Evolutionary conservation across 805 yeast genomes (phyloP), one percentile per base, ranked within the genome.

Genomic region (Wickerhamia fluorescens): DNA sequence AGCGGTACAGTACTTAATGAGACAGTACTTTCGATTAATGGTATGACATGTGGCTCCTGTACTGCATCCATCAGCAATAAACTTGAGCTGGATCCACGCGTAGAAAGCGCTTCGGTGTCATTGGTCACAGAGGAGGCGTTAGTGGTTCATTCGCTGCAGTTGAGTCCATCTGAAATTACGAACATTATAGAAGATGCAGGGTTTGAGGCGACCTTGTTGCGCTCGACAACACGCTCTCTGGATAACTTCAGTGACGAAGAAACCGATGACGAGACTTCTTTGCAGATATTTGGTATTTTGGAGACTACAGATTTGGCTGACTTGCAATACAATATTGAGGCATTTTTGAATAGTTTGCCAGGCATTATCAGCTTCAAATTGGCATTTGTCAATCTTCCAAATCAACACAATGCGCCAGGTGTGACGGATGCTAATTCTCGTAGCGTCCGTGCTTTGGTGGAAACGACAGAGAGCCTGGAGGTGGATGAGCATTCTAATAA

Each of bases 21-120:
- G 14, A 16, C 30, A 5, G 33, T 28, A 4, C 24, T 39, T 10
- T 27, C 35, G 4, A 26, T 39, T 6, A 13, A 27, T 5, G 62
- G 62, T 1, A 58, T 57, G 65, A 62, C 68, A 5, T 62, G 68
- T 37, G 66, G 63, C 12, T 56, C 68, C 4, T 62, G 68, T 35
- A 42, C 59, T n/a, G 62, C 62, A 2, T 45, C 64, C n/a, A 50
- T 63, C 19, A 56, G 60, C 1, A 51, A 52, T 17, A 51, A 58
- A 3, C 35, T 63, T 12, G 41, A 47, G 12, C 28, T 27, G 4
- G 24, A 45, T 4, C 36, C 41, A 5, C 61, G 60, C 0, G 50
- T 61, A 5, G 14, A 23, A 0, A 21, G 34, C 6, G 66, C 45
- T 3, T 41, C 52, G 8, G 56, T 63, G 5, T 58, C 66, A 5